A percentile compares a stretch with the other conserved stretches of the same genome.
Evolutionary conservation across 208 protist species (phyloP).

Genomic region (Acanthamoeba rhysodes): DNA sequence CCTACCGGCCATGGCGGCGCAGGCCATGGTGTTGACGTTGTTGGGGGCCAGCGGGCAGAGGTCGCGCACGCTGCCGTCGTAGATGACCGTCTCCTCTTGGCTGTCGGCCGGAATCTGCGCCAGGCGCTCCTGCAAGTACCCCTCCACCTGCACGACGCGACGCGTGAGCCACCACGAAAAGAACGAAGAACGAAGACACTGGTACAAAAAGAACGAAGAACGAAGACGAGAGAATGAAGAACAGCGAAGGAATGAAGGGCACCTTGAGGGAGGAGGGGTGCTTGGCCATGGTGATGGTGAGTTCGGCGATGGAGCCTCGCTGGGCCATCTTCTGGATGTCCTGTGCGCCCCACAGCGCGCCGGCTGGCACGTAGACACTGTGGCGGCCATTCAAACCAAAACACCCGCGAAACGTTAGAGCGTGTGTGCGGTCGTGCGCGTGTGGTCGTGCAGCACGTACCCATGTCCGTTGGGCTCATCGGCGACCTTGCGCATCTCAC

Average conservation of each 20-base stretch:
- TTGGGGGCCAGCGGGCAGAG: conserved; percentile 84
- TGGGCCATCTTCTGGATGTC: conserved; percentile 84
- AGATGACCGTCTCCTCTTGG: conserved; percentile 54
- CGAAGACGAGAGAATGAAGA: too few relatives aligned
- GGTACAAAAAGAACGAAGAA: conserved; percentile 20
- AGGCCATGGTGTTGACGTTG: conserved; percentile 87
- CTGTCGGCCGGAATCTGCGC: neutral
- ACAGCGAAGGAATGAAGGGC: too few relatives aligned
- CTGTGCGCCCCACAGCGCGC: conserved; percentile 82
- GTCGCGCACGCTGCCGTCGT: conserved; percentile 80
- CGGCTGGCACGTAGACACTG: conserved; percentile 77
- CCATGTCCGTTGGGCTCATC: neutral
- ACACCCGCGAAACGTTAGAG: neutral
- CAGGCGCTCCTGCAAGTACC: neutral
- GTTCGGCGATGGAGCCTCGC: conserved; percentile 51
- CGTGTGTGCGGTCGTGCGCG: neutral
- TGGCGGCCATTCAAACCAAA: neutral
- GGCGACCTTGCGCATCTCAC: neutral
- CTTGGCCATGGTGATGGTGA: conserved; percentile 83
- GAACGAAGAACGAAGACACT: neutral
- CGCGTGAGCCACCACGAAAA: too few relatives aligned
- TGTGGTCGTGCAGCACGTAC: neutral
- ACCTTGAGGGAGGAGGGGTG: conserved; percentile 77
- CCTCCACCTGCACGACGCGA: neutral
- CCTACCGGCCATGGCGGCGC: conserved; percentile 67